Evolutionary conservation across 495 filamentous ascomycete genomes (phyloP).

Genomic region (Xylaria sp.): DNA sequence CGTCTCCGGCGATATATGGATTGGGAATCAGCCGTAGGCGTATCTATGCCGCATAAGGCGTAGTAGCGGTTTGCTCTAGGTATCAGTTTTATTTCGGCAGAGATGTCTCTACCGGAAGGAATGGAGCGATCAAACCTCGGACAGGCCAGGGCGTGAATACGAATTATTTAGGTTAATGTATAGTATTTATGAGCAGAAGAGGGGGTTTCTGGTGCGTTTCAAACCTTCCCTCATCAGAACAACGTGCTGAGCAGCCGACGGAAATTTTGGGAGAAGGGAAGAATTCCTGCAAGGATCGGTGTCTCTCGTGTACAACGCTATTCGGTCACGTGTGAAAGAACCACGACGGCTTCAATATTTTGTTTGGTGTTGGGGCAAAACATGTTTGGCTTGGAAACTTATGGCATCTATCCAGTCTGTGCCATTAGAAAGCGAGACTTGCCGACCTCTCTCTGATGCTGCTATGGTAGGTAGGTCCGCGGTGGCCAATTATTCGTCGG

Average conservation of each 20-base stretch:
- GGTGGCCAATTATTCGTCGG: conserved; percentile 4
- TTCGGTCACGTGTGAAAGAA: conserved; percentile 16
- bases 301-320: not conserved
- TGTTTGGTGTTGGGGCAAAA: not conserved
- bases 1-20: not conserved
- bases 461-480: not conserved
- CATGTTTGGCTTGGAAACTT: conserved; percentile 11
- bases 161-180: conserved; percentile 3
- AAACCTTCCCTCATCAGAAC: not conserved
- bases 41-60: not conserved
- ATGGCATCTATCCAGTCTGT: not conserved
- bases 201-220: conserved; percentile 14
- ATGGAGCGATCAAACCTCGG: not conserved
- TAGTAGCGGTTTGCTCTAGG: not conserved
- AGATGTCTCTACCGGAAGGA: not conserved
- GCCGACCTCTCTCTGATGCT: not conserved
- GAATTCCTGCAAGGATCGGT: conserved; percentile 5
- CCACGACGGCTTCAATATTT: conserved; percentile 6
- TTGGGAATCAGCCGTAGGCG: not conserved
- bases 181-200: conserved; percentile 7
- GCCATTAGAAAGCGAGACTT: conserved; percentile 1
- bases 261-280: conserved; percentile 6
- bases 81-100: not conserved
- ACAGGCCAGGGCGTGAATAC: not conserved
- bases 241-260: not conserved